Evolutionary conservation across 176 grass and related monocot genomes (phyloP), one percentile per base, ranked within the genome.

Genomic region (Bonia amplexicaulis): DNA sequence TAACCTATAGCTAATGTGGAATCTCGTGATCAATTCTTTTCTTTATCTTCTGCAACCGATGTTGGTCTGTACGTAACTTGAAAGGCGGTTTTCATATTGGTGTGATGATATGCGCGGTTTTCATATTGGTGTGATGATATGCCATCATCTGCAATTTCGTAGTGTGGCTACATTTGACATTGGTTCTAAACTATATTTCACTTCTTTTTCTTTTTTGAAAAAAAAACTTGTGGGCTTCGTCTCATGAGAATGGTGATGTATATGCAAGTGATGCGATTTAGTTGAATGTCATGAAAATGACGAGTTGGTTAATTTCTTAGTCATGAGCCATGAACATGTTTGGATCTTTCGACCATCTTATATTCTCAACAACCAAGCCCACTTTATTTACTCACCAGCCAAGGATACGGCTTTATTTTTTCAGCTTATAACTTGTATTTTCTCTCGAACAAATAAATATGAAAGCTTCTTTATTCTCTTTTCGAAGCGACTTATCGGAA

Each of bases 41-140:
- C 7, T 23, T 74, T 66, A 31, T 68, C 16, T 41, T 55, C 26
- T 23, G 58, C 60, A 67, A 19, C 58, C 4, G n/a, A 10, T 67
- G 65, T 60, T 44, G 35, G 81, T 76, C 0, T 52, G 55, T 63
- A 75, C 71, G 77, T 85, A 53, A 2, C 78, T 90, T 90, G 23
- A 65, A 90, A 76, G 78, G 25, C 64, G 77, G 6, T 29, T 2
- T 40, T 76, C 42, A 61, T 37, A 65, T 63, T 57, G 77, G 52
- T 75, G 51, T 67, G 40, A 85, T 80, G 49, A 76, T 52, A 22
- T 33, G 31, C 9, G 31, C 31, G 29, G 4, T 37, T 37, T 37
- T 37, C 35, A 37, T 37, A 65, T 63, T 57, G 77, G 52, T 75
- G 51, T 67, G 40, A 85, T 80, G 49, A 80, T 61, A 31, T 33